Base-by-base conservation (phyloP, 2,329 filamentous ascomycete genomes). In the Pleomassaria siparia region DNA sequence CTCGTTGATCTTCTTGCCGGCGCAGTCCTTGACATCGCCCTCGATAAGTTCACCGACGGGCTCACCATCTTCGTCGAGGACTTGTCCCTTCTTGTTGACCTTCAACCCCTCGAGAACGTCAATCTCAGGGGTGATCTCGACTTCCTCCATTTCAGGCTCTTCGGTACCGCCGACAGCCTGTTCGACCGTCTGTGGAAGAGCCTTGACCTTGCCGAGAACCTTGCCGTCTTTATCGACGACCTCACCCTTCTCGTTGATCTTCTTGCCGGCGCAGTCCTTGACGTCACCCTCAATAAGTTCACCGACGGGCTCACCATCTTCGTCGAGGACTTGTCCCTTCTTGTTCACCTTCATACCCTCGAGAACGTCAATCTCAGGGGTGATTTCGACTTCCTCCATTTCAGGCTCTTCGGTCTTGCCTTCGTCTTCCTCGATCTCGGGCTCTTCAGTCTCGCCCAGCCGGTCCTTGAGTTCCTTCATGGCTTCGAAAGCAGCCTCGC, bases 191-290 rank as follows among this genome's bases (percentile, higher is more conserved):
- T 76, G 73, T 10, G 76, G 74, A 4, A 79, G 69, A n/a, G 77
- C 74, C 56, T 81, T 74, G 52, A 84, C 80, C 53, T 79, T 80
- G 32, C 83, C 84, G 51, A 86, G 77, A 53, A 86, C 75, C 35
- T 84, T 83, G 36, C 83, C 83, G 37, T 82, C 78, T 64, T 78
- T 82, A 63, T 85, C 83, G 60, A 85, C 75, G 46, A 86, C 81
- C 59, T 86, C 83, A 16, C 83, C 83, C 67, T 84, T 75, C 49
- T 77, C 78, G 54, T 86, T 84, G 56, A 84, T 74, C 67, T 85
- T 86, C 72, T 84, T 85, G 49, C 84, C 78, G 15, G 84, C 80
- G 53, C 83, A 85, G 52, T 85, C 81, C 12, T 77, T 68, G 11
- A 85, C 67, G 43, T 86, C 79, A 33, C 85, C 84, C 55, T 80